A percentile compares a stretch with the other conserved stretches of the same genome.
phyloP scores from a whole-genome alignment of 75 land plant genomes.

The Pinus taeda region DNA sequence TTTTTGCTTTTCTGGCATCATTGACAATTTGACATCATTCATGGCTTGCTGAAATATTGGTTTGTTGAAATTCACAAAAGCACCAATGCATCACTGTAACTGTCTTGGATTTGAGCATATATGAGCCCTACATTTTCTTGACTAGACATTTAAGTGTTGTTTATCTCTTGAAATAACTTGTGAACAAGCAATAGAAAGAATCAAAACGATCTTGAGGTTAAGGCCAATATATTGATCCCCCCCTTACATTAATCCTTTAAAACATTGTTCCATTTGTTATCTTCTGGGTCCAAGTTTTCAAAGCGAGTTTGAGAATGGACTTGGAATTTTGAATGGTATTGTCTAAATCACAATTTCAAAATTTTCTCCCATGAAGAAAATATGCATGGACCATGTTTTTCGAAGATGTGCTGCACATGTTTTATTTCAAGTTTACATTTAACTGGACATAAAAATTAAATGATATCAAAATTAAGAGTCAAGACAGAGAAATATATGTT shows the following conservation, averaged over 20 bases:
- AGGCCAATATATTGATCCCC: neutral
- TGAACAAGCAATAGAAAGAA: neutral
- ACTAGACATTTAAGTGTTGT: neutral
- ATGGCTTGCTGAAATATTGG: neutral
- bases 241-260: neutral
- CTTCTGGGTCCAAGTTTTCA: neutral
- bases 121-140: neutral
- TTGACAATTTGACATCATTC: neutral
- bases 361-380: neutral
- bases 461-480: neutral
- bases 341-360: too few relatives aligned
- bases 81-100: neutral
- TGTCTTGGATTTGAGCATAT: neutral
- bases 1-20: neutral
- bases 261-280: neutral
- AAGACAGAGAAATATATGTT: too few relatives aligned
- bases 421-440: neutral
- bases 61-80: neutral
- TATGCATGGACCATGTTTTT: neutral
- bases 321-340: neutral
- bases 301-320: neutral
- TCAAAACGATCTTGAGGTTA: neutral
- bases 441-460: neutral
- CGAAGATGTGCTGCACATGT: neutral
- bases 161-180: neutral